These are phyloP conservation scores for Verticillium nubilum DNA, from an alignment of 2,329 filamentous ascomycete species.

Conservation along the genomic window DNA sequence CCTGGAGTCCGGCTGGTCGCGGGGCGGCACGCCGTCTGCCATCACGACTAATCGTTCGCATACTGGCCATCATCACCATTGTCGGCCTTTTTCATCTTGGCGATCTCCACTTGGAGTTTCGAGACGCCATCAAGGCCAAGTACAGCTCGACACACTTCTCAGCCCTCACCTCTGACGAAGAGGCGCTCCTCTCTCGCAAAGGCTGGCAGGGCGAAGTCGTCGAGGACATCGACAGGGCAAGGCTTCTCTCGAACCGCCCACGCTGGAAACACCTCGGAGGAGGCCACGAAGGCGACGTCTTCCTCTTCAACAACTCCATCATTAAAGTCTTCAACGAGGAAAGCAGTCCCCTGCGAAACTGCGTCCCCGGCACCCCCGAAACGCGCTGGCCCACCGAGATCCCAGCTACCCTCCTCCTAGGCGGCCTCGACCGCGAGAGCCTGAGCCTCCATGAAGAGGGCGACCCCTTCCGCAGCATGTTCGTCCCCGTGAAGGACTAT, in stretches of 20 bases:
- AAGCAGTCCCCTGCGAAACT: conserved; percentile 24
- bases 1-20: conserved; percentile 7
- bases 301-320: conserved; percentile 19
- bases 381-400: conserved; percentile 26
- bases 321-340: conserved; percentile 22
- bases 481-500: conserved; percentile 23
- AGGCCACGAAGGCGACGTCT: conserved; percentile 24
- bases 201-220: conserved; percentile 1
- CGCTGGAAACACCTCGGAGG: conserved; percentile 21
- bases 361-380: conserved; percentile 12
- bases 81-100: conserved; percentile 6
- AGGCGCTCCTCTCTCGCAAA: not conserved
- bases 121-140: conserved; percentile 8
- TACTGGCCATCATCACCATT: conserved; percentile 3
- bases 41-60: conserved; percentile 2
- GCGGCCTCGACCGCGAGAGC: conserved; percentile 12
- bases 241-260: conserved; percentile 13
- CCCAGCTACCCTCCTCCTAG: conserved; percentile 20
- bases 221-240: not conserved
- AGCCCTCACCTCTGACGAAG: not conserved
- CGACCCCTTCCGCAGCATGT: conserved; percentile 5
- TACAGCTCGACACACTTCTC: conserved; percentile 8
- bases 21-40: not conserved
- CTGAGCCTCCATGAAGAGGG: conserved; percentile 1
- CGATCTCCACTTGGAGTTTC: conserved; percentile 7